Evolutionary conservation across 306 rosid species (phyloP).

Genomic region (Canavalia gladiata): DNA sequence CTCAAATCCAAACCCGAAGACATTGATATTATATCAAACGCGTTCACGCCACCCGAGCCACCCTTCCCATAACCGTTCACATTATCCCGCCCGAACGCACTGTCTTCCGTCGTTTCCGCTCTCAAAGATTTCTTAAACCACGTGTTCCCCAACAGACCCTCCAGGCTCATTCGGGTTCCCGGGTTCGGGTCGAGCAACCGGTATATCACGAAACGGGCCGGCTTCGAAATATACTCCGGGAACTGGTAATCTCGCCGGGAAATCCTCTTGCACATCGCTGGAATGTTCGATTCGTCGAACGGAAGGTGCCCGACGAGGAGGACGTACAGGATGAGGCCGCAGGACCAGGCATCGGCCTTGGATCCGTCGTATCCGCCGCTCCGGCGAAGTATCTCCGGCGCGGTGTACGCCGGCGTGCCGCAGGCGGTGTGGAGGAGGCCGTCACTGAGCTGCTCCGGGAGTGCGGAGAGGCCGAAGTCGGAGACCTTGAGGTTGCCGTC

Average conservation of each 20-base stretch:
- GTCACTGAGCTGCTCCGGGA: conserved; percentile 74
- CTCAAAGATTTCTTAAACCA: conserved; percentile 69
- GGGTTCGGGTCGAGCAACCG: conserved; percentile 82
- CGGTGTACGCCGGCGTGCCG: conserved; percentile 88
- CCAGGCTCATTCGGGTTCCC: conserved; percentile 60
- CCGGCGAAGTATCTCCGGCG: conserved; percentile 76
- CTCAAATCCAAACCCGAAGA: conserved; percentile 81
- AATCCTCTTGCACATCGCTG: conserved; percentile 66
- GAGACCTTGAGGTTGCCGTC: conserved; percentile 76
- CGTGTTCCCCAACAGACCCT: conserved; percentile 52
- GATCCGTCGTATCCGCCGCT: conserved; percentile 79
- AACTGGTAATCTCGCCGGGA: conserved; percentile 61
- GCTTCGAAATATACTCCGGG: conserved; percentile 64
- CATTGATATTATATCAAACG: conserved; percentile 84
- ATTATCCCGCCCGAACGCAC: conserved; percentile 28
- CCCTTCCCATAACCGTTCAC: background rate
- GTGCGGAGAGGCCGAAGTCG: conserved; percentile 87
- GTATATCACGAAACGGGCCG: conserved; percentile 61
- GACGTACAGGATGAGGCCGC: conserved; percentile 76
- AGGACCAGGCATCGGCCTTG: conserved; percentile 89
- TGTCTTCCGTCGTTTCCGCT: conserved; percentile 43
- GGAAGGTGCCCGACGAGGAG: conserved; percentile 76
- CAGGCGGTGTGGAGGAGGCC: conserved; percentile 87
- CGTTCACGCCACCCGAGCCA: conserved; percentile 56
- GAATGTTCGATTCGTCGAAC: conserved; percentile 67